Conservation (phyloP, 345 rosid species). For the Arabis hirsuta region DNA sequence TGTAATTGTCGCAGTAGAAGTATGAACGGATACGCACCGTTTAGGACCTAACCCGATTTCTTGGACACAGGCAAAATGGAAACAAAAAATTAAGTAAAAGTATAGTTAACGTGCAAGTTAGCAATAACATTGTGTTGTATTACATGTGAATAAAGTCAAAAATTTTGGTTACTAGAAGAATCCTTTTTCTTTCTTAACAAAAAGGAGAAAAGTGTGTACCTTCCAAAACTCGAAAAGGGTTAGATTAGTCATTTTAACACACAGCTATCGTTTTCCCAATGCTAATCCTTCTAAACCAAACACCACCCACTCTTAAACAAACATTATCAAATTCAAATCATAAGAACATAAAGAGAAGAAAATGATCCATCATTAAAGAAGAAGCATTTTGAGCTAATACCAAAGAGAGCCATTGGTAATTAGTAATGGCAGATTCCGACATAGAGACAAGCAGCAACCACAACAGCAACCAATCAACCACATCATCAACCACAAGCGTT, state of each 20-base stretch:
- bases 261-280: conserved; percentile 21
- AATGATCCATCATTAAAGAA: conserved; percentile 16
- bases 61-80: no score
- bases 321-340: conserved; percentile 15
- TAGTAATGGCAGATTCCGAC: conserved; percentile 41
- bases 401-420: conserved; percentile 15
- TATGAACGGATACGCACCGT: no score
- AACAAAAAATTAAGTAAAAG: no score
- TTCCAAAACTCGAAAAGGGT: conserved; percentile 20
- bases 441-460: conserved; percentile 32
- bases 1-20: no score
- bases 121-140: not conserved
- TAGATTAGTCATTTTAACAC: not conserved
- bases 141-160: conserved; percentile 19
- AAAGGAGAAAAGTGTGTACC: conserved; percentile 33
- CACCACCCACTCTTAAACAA: conserved; percentile 38
- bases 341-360: conserved; percentile 22
- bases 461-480: not conserved
- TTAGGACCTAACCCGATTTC: no score
- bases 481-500: conserved; percentile 35
- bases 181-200: conserved; percentile 9
- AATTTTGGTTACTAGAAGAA: conserved; percentile 21
- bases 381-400: not conserved
- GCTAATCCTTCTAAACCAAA: conserved; percentile 38
- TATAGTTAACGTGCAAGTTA: conserved; percentile 27